These are phyloP conservation scores for Brettanomyces custersianus DNA, from an alignment of 805 yeast genomes.

Conservation along the genomic window DNA sequence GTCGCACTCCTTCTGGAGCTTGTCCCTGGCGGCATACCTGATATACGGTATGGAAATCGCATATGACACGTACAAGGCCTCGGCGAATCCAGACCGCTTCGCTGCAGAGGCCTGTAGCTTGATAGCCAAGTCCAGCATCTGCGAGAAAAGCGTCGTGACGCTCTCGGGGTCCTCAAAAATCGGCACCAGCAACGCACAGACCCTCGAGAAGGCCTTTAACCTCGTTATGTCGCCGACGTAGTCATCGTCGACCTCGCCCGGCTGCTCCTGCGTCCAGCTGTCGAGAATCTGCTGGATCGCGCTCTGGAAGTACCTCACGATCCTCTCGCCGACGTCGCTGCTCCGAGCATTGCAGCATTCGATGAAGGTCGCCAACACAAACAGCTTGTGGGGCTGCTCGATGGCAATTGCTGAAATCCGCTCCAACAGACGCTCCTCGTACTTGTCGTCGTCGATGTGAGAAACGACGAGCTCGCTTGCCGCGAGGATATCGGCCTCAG, in stretches of 20 bases:
- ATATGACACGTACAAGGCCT: slow-evolving; percentile 56
- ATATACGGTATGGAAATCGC: slow-evolving; percentile 56
- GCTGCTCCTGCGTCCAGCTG: slow-evolving; percentile 6
- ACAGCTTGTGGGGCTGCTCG: slow-evolving; percentile 89
- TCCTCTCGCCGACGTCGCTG: slow-evolving; percentile 56
- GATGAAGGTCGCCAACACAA: slow-evolving; percentile 59
- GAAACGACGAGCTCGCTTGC: slow-evolving; percentile 48
- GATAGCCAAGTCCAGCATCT: slow-evolving; percentile 46
- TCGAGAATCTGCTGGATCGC: slow-evolving; percentile 51
- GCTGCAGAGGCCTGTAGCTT: slow-evolving; percentile 38
- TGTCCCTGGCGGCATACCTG: slow-evolving; percentile 15
- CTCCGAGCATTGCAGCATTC: slow-evolving; percentile 57
- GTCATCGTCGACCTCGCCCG: slow-evolving; percentile 12
- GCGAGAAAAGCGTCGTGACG: slow-evolving; percentile 35
- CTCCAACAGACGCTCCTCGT: slow-evolving; percentile 48
- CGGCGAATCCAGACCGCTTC: slow-evolving; percentile 51
- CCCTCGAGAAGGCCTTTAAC: slow-evolving; percentile 61
- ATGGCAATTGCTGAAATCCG: slow-evolving; percentile 60
- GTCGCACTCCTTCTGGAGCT: slow-evolving; percentile 27
- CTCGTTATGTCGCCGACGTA: slow-evolving; percentile 59
- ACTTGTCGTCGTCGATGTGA: slow-evolving; percentile 41
- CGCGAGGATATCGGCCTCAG: slow-evolving; percentile 33
- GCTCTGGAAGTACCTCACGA: slow-evolving; percentile 60
- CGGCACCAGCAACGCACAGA: slow-evolving; percentile 58
- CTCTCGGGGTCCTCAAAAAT: slow-evolving; percentile 42